Evolutionary conservation across 768 basidiomycete species (phyloP), one percentile per base, ranked within the genome.

Genomic region (Clathrus columnatus): DNA sequence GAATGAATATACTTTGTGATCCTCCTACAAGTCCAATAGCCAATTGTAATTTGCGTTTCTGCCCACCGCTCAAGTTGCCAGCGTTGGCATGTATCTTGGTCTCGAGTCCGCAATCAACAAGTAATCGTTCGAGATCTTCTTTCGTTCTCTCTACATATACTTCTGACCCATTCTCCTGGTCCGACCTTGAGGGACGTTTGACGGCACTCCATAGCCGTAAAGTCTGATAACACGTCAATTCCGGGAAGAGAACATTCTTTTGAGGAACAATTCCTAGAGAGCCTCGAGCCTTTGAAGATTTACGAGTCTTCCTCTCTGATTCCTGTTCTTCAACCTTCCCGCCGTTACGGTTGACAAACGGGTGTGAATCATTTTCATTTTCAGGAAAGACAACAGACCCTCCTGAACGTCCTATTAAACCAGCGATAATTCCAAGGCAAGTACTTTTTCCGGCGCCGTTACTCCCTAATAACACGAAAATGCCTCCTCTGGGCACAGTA

Each of bases 401-500:
- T 23, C 73, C 69, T 4, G 79, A 82, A 18, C 75, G 77, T 5
- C 78, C 79, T 7, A 81, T 67, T 10, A 91, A 72, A 2, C 82
- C 79, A 3, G 76, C 85, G 10, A 90, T 68, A 50, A 88, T 77
- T 2, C 83, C 84, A 24, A 90, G 71, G 0, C 78, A 69, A 0
- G 87, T 90, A 0, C 85, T 87, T 68, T 89, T 91, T 20, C 87
- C 87, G 7, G 87, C 85, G 7, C 84, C 84, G 58, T 87, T 86
- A 1, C 85, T 81, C 24, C 87, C 87, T 10, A 89, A 69, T 7
- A 90, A 70, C 26, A 88, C 85, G 61, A 82, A 89, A n/a, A 89
- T 87, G 7, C 87, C 86, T 5, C 69, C 72, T 61, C 81, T 81
- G 1, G 87, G 87, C 10, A 91, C 75, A 59, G 84, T 77, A 41